Conservation (phyloP, 176 grass and related monocot genomes). For the Chrysopogon serrulatus region DNA sequence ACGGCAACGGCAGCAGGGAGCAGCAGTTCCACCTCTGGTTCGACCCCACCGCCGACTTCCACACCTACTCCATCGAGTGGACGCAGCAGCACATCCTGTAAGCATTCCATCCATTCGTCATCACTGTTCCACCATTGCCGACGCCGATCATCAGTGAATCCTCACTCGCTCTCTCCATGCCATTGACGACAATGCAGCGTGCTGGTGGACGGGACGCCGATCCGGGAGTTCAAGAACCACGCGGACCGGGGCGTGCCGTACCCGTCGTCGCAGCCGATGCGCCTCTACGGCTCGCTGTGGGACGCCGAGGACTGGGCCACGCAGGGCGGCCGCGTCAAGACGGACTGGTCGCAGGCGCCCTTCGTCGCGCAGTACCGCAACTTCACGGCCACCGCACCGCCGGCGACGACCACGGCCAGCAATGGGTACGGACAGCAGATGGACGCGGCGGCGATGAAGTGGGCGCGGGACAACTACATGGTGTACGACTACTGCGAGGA, state of each 20-base stretch:
- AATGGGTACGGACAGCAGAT: conserved; percentile 30
- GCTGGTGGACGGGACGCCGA: conserved; percentile 46
- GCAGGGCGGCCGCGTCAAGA: conserved; percentile 58
- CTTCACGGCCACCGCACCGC: conserved; percentile 22
- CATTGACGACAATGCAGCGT: conserved; percentile 17
- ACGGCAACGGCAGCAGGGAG: conserved; percentile 60
- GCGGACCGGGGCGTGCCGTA: conserved; percentile 25
- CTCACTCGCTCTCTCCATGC: too few relatives aligned
- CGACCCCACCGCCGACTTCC: conserved; percentile 73
- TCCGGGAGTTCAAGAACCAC: conserved; percentile 44
- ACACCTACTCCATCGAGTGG: conserved; percentile 86
- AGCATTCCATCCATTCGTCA: neutral
- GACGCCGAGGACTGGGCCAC: conserved; percentile 68
- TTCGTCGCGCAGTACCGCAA: conserved; percentile 45
- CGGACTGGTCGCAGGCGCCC: conserved; percentile 52
- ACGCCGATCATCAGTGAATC: neutral
- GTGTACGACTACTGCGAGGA: conserved; percentile 65
- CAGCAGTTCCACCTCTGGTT: conserved; percentile 90
- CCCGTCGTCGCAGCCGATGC: conserved; percentile 51
- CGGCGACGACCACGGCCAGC: neutral
- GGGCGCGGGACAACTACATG: conserved; percentile 48
- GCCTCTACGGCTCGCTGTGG: conserved; percentile 54
- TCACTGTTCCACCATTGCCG: neutral
- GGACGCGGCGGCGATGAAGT: conserved; percentile 39
- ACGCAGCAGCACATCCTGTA: conserved; percentile 63